phyloP scores from a whole-genome alignment of 106 monocot species.

The Chionographis japonica region DNA sequence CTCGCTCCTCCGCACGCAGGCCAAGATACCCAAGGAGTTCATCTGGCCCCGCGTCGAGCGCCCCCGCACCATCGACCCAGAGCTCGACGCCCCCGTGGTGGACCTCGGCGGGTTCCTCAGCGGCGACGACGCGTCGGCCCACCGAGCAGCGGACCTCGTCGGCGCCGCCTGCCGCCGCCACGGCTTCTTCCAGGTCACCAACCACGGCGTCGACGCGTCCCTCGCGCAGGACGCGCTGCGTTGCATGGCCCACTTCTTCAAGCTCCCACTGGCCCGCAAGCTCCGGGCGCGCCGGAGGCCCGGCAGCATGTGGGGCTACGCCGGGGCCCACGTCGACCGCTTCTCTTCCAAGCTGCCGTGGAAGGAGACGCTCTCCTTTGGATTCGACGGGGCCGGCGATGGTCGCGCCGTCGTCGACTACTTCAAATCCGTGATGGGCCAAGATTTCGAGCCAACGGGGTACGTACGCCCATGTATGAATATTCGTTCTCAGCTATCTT shows the following conservation, averaged over 20 bases:
- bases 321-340: conserved; percentile 35
- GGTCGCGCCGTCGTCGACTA: conserved; percentile 19
- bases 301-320: conserved; percentile 39
- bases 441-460: conserved; percentile 29
- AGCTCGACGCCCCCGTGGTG: conserved; percentile 36
- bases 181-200: conserved; percentile 47
- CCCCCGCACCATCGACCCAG: not conserved
- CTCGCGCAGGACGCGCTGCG: conserved; percentile 9
- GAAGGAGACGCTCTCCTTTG: conserved; percentile 53
- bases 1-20: conserved; percentile 5
- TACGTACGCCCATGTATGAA: not conserved
- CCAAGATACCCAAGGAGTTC: conserved; percentile 37
- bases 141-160: conserved; percentile 5
- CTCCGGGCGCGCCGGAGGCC: conserved; percentile 19
- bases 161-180: conserved; percentile 21
- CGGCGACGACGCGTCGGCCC: conserved; percentile 12
- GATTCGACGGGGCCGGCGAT: not conserved
- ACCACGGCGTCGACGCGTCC: conserved; percentile 27
- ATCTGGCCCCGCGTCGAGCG: conserved; percentile 30
- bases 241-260: conserved; percentile 32
- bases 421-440: conserved; percentile 23
- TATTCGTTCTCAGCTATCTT: no score
- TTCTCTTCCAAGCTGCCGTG: conserved; percentile 41
- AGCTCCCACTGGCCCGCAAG: conserved; percentile 22
- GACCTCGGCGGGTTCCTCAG: conserved; percentile 31